phyloP scores from a whole-genome alignment of 2,329 filamentous ascomycete genomes.

The Colletotrichum sojae region DNA sequence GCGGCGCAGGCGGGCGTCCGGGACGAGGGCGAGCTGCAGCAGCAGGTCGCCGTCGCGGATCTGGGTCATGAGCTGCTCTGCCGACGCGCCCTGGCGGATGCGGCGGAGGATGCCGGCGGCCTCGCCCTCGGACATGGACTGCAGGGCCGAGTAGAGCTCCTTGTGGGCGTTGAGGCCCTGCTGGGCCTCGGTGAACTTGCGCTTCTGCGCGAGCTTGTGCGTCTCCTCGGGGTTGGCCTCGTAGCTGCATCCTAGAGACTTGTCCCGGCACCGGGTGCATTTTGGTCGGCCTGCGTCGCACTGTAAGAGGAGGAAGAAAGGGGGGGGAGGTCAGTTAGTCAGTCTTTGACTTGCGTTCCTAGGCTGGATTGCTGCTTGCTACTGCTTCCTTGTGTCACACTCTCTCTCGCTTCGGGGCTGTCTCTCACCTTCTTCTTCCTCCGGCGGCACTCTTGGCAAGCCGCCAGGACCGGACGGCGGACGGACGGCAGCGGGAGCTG shows the following conservation, averaged over 20 bases:
- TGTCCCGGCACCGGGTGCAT: not conserved
- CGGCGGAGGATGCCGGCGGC: not conserved
- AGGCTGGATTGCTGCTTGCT: too few species aligned
- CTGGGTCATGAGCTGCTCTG: conserved; percentile 8
- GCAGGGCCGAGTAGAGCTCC: conserved; percentile 1
- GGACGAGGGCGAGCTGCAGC: not conserved
- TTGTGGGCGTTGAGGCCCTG: not conserved
- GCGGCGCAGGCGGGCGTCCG: not conserved
- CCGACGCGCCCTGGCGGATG: not conserved
- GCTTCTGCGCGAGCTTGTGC: not conserved
- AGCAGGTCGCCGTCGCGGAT: conserved; percentile 5
- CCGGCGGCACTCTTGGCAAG: not conserved
- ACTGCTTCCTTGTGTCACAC: not conserved
- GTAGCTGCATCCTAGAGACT: not conserved
- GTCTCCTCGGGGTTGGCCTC: not conserved
- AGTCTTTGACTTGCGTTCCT: too few species aligned
- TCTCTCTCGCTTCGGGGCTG: not conserved
- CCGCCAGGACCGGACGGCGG: not conserved
- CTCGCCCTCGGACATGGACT: conserved; percentile 3
- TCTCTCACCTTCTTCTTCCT: not conserved
- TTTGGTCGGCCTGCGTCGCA: not conserved
- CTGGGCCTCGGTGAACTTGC: not conserved
- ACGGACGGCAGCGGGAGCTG: not conserved
- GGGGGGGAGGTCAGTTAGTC: too few species aligned
- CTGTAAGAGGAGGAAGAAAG: not conserved